Evolutionary conservation across 2,329 filamentous ascomycete genomes (phyloP).

Genomic region (Cladorrhinum sp.): DNA sequence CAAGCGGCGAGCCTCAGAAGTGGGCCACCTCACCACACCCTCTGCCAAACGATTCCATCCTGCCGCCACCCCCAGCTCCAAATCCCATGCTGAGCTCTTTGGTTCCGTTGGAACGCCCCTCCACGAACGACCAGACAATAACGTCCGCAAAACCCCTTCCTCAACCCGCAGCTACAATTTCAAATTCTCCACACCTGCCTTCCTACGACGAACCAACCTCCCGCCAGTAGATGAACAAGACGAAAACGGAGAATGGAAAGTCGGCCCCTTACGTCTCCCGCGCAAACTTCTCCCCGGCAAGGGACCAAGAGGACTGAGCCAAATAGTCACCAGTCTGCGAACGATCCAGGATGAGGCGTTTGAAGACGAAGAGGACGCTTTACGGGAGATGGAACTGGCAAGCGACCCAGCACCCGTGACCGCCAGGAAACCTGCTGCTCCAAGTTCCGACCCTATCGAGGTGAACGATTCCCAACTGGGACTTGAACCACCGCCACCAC

Average conservation of each 20-base stretch:
- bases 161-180: conserved; percentile 37
- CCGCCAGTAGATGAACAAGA: conserved; percentile 32
- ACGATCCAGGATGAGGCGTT: conserved; percentile 66
- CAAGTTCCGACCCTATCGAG: not conserved
- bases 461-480: conserved; percentile 8
- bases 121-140: conserved; percentile 52
- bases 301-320: conserved; percentile 64
- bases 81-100: conserved; percentile 12
- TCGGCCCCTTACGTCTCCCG: conserved; percentile 52
- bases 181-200: conserved; percentile 7
- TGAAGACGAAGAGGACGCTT: conserved; percentile 71
- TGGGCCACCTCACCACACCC: conserved; percentile 8
- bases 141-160: conserved; percentile 9
- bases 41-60: conserved; percentile 13
- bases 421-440: not conserved
- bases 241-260: conserved; percentile 48
- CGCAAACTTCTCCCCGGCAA: conserved; percentile 49
- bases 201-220: conserved; percentile 24
- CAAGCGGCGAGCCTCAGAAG: conserved; percentile 33
- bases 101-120: conserved; percentile 43
- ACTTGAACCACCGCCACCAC: not conserved
- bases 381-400: conserved; percentile 56
- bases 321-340: conserved; percentile 67
- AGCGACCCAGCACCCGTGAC: not conserved
- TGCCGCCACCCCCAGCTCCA: conserved; percentile 8